phyloP scores from a whole-genome alignment of 768 basidiomycete genomes.

The Tulasnella sp. region DNA sequence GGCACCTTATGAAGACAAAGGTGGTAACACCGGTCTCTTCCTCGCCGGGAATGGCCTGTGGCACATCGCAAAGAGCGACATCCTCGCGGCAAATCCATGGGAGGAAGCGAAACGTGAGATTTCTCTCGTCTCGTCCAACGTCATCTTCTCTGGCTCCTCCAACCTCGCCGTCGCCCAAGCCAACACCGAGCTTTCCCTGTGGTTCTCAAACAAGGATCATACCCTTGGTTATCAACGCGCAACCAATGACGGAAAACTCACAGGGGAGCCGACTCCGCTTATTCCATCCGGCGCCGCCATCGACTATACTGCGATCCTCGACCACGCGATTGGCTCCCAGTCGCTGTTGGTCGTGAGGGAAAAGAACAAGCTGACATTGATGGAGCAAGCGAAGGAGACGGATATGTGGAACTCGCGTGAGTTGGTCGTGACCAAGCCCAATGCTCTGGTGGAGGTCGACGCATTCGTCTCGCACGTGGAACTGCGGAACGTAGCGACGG shows the following conservation, averaged over 20 bases:
- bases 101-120: neutral
- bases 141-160: neutral
- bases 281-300: neutral
- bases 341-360: neutral
- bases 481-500: neutral
- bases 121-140: slow-evolving; percentile 1
- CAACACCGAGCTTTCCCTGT: neutral
- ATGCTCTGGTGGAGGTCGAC: neutral
- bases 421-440: slow-evolving; percentile 5
- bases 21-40: neutral
- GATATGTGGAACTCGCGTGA: slow-evolving; percentile 6
- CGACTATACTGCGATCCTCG: slow-evolving; percentile 9
- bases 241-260: neutral
- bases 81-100: neutral
- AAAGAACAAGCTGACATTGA: neutral
- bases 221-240: neutral
- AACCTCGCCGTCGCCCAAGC: neutral
- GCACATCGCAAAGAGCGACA: slow-evolving; percentile 4
- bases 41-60: slow-evolving; percentile 5
- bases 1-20: neutral
- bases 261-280: neutral
- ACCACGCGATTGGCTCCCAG: neutral
- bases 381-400: slow-evolving; percentile 9
- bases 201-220: neutral
- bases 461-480: neutral